Percentiles rank a stretch among this genome's conserved stretches.
phyloP scores from a whole-genome alignment of 176 grass and related monocot genomes.

The Melocanna baccifera region DNA sequence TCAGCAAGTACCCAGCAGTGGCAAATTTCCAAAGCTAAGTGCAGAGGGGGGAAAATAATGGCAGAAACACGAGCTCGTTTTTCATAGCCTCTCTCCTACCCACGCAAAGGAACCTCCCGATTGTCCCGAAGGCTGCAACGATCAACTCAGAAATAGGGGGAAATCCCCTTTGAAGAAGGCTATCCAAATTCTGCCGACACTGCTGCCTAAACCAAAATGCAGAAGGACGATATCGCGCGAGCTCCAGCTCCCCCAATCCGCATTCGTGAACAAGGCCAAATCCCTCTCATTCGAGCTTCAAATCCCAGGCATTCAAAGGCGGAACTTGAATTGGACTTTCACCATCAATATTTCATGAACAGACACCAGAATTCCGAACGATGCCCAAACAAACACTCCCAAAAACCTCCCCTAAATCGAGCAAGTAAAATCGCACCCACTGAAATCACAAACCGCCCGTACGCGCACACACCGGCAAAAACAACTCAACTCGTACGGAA shows the following conservation, averaged over 20 bases:
- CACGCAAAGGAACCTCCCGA: background rate
- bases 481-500: background rate
- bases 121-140: background rate
- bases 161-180: background rate
- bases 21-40: background rate
- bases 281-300: background rate
- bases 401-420: slow-evolving; percentile 20
- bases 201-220: slow-evolving; percentile 17
- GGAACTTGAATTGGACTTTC: slow-evolving; percentile 8
- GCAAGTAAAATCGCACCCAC: background rate
- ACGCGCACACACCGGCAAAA: background rate
- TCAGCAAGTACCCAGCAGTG: background rate
- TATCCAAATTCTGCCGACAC: background rate
- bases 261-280: background rate
- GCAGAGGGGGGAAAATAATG: background rate
- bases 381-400: background rate
- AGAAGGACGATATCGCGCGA: background rate
- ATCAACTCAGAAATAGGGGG: background rate
- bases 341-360: background rate
- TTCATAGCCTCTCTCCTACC: background rate
- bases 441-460: slow-evolving; percentile 6
- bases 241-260: background rate
- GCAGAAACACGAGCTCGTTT: background rate
- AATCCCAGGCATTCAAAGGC: slow-evolving; percentile 3
- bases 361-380: slow-evolving; percentile 21